Percentiles rank a stretch among this genome's conserved stretches.
These are phyloP conservation scores for Trichaptum fuscoviolaceum DNA, from an alignment of 768 basidiomycete species.

Conservation along the genomic window DNA sequence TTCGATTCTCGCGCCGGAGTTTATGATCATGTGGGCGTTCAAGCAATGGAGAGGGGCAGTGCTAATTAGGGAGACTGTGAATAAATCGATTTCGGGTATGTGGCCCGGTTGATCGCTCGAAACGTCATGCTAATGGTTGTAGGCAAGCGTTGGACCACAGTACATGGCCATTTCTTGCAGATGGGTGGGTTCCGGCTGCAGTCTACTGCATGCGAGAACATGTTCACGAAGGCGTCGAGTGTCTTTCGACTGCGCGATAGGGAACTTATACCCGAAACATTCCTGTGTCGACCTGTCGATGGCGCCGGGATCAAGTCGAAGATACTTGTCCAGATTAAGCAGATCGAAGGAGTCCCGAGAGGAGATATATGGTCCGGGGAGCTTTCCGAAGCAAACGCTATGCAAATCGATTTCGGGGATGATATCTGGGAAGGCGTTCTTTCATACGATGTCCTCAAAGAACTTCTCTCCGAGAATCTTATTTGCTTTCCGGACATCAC, in stretches of 20 bases:
- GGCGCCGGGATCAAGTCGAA: too few species aligned
- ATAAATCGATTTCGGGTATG: too few species aligned
- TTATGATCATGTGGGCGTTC: slow-evolving; percentile 22
- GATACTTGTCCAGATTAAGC: too few species aligned
- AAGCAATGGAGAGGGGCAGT: slow-evolving; percentile 12
- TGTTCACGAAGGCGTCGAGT: neutral
- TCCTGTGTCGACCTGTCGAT: too few species aligned
- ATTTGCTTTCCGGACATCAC: neutral
- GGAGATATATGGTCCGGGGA: too few species aligned
- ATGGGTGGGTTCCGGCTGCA: slow-evolving; percentile 2
- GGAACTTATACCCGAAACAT: too few species aligned
- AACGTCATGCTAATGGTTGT: too few species aligned
- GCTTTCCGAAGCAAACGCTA: too few species aligned
- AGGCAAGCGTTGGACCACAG: slow-evolving; percentile 2
- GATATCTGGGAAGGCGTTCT: neutral
- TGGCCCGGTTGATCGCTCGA: too few species aligned
- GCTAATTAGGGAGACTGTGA: slow-evolving; percentile 37
- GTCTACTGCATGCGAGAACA: neutral
- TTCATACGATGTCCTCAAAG: neutral
- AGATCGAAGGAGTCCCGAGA: too few species aligned
- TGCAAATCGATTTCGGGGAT: neutral
- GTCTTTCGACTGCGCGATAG: too few species aligned
- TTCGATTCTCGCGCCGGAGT: slow-evolving; percentile 23
- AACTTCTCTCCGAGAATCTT: neutral
- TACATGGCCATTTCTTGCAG: slow-evolving; percentile 5